Evolutionary conservation across 2,329 filamentous ascomycete species (phyloP).

Genomic region (Xylariaceae sp.): DNA sequence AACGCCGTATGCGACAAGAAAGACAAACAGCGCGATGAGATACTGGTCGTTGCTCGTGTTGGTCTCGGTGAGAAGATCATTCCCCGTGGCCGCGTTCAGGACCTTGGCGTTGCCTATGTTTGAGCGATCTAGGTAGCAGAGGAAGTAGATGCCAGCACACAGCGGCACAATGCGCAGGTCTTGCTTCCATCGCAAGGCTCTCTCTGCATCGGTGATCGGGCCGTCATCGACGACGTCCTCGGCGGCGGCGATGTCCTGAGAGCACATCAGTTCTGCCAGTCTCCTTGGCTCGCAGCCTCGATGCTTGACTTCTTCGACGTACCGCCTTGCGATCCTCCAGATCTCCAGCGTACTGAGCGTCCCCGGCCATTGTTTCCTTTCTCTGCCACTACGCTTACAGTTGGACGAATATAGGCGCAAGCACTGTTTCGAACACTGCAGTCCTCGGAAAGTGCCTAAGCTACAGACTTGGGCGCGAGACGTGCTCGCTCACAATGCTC

Average conservation of each 20-base stretch:
- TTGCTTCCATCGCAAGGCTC: conserved; percentile 37
- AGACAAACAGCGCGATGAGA: conserved; percentile 35
- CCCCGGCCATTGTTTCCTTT: neutral
- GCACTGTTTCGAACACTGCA: neutral
- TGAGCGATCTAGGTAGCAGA: conserved; percentile 53
- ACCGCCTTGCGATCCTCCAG: neutral
- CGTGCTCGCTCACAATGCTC: neutral
- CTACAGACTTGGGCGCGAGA: neutral
- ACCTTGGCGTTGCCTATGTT: conserved; percentile 46
- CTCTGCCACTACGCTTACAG: too few species aligned
- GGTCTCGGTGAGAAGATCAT: conserved; percentile 33
- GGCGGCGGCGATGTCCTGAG: conserved; percentile 13
- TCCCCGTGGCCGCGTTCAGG: conserved; percentile 32
- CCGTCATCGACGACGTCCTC: conserved; percentile 8
- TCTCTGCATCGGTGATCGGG: conserved; percentile 27
- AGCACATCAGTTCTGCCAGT: conserved; percentile 5
- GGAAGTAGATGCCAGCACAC: conserved; percentile 49
- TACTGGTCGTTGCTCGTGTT: conserved; percentile 28
- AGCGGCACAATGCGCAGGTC: conserved; percentile 52
- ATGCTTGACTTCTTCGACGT: neutral
- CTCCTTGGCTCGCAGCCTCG: neutral
- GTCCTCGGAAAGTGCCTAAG: neutral
- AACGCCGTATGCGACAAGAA: conserved; percentile 32
- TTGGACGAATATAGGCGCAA: neutral
- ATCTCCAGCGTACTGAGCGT: neutral